These are phyloP conservation scores for Carex littledalei DNA, from an alignment of 176 grass and related monocot genomes.

Conservation along the genomic window DNA sequence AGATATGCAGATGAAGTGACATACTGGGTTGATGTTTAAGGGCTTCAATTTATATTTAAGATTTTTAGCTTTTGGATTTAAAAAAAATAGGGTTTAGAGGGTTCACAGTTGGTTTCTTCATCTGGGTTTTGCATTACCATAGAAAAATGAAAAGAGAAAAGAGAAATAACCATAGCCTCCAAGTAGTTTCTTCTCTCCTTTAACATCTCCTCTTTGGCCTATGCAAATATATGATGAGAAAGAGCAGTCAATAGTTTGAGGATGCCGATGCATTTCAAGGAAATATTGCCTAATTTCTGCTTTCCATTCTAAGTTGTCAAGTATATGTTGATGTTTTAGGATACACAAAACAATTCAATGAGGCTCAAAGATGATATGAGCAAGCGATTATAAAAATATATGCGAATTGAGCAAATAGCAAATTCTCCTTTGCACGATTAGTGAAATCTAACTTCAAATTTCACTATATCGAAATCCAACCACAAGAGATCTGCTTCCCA, in stretches of 20 bases:
- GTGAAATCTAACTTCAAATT: not conserved
- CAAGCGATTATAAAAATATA: not conserved
- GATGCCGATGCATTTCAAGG: not conserved
- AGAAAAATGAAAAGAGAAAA: not conserved
- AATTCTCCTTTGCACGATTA: not conserved
- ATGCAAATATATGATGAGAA: not conserved
- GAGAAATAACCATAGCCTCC: slow-evolving; percentile 72
- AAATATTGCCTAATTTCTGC: not conserved
- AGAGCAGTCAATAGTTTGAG: not conserved
- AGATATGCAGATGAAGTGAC: not conserved
- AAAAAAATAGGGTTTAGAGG: too few species aligned
- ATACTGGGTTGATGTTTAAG: not conserved
- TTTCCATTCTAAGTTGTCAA: not conserved
- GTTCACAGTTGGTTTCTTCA: not conserved
- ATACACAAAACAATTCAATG: not conserved
- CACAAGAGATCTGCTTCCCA: not conserved
- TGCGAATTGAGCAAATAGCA: not conserved
- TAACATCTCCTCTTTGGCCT: slow-evolving; percentile 86
- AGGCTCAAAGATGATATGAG: not conserved
- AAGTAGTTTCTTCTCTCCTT: slow-evolving; percentile 71
- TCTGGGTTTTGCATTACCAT: not conserved
- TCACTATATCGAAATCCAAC: not conserved
- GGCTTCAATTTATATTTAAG: not conserved
- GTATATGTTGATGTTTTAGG: not conserved
- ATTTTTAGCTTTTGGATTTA: not conserved